Conservation (phyloP, 306 rosid species). For the Sechiopsis laciniata region DNA sequence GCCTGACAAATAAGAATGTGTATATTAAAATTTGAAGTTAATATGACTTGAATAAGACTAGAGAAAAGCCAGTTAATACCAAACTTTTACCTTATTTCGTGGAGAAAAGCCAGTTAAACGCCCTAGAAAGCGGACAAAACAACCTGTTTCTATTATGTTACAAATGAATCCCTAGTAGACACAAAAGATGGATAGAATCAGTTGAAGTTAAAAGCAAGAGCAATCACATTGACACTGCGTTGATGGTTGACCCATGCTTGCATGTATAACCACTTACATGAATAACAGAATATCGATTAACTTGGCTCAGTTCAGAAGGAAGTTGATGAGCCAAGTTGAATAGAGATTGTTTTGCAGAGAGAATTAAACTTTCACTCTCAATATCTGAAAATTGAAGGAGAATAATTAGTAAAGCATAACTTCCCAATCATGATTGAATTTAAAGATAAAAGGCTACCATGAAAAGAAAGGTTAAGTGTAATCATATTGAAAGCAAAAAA, state of each 20-base stretch:
- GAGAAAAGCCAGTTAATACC: not conserved
- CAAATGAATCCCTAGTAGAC: slow-evolving; percentile 72
- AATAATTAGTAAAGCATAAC: not conserved
- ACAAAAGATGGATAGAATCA: slow-evolving; percentile 18
- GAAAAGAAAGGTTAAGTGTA: not conserved
- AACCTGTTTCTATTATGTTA: slow-evolving; percentile 79
- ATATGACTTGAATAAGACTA: not conserved
- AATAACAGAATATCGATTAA: slow-evolving; percentile 56
- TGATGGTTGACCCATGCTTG: not conserved
- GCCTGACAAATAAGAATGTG: slow-evolving; percentile 44
- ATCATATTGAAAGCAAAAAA: not conserved
- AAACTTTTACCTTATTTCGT: slow-evolving; percentile 52
- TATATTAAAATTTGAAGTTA: not conserved
- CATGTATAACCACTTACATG: slow-evolving; percentile 48
- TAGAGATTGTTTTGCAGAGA: slow-evolving; percentile 79
- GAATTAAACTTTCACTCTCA: slow-evolving; percentile 54
- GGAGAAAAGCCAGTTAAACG: slow-evolving; percentile 88
- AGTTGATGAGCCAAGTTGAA: slow-evolving; percentile 55
- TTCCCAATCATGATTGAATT: not conserved
- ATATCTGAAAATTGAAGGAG: slow-evolving; percentile 36
- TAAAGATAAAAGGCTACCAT: not conserved
- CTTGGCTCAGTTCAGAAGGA: slow-evolving; percentile 67
- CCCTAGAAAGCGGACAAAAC: slow-evolving; percentile 93
- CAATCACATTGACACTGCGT: not conserved
- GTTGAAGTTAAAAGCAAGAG: not conserved